Evolutionary conservation across 805 yeast species (phyloP).

Genomic region (Metschnikowia proteae): DNA sequence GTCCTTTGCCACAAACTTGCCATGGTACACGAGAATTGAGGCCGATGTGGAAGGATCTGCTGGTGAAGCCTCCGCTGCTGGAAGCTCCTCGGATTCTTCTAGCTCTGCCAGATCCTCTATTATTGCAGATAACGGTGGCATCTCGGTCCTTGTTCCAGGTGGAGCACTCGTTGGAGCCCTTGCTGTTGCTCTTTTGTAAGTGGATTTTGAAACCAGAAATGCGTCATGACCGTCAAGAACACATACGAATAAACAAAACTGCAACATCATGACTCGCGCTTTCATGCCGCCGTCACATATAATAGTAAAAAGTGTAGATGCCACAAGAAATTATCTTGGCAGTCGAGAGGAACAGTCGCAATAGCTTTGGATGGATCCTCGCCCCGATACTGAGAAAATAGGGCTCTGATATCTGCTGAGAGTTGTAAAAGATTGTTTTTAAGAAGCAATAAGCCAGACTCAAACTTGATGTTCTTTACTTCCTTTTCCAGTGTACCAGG

Average conservation of each 20-base stretch:
- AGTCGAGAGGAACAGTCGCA: conserved; percentile 32
- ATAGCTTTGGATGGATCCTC: conserved; percentile 6
- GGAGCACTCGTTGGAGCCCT: conserved; percentile 34
- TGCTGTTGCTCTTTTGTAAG: conserved; percentile 32
- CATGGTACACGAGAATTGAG: conserved; percentile 29
- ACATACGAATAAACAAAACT: background rate
- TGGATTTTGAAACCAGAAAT: background rate
- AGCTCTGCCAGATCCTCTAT: background rate
- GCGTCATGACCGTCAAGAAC: background rate
- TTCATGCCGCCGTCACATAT: conserved; percentile 27
- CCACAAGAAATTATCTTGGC: conserved; percentile 41
- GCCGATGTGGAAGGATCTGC: conserved; percentile 11
- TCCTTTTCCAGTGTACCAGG: background rate
- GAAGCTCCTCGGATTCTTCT: background rate
- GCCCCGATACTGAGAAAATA: conserved; percentile 13
- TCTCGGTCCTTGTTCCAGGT: conserved; percentile 21
- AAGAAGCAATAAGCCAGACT: conserved; percentile 30
- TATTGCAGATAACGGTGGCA: conserved; percentile 13
- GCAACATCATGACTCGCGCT: background rate
- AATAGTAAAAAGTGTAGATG: conserved; percentile 34
- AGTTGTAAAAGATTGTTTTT: conserved; percentile 29
- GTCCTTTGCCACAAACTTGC: conserved; percentile 31
- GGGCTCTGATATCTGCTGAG: conserved; percentile 21
- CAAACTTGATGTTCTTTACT: conserved; percentile 26
- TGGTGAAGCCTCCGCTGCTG: conserved; percentile 1